Evolutionary conservation across 768 basidiomycete species (phyloP), one percentile per base, ranked within the genome.

Genomic region (Mycena capillaripes): DNA sequence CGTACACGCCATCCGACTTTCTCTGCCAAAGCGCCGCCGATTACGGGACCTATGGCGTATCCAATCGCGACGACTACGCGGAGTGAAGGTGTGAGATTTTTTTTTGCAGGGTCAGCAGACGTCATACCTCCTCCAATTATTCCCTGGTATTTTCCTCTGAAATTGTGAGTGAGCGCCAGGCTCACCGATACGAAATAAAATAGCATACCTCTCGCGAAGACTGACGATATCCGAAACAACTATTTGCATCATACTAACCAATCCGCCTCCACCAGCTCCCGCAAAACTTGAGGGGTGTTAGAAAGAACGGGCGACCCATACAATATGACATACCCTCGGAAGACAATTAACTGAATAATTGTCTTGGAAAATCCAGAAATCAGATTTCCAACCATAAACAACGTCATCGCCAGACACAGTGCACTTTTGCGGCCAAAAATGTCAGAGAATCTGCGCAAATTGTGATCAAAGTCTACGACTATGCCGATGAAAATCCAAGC

Each of bases 111-210:
- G 19, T 32, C 34, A 58, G 14, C 25, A 21, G 40, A 55, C 29
- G 16, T 16, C 73, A 7, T 36, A 69, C 74, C 74, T 6, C 86
- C 89, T 4, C 90, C 89, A 25, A 92, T 90, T 40, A 94, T 91
- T 1, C 93, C 93, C 75, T 93, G 92, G 76, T 93, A 95, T 81
- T 94, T 94, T 29, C 93, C 93, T 72, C 90, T 91, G 71, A 1
- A 44, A 12, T 19, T 34, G 3, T 19, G 29, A 38, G 17, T 21
- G 58, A 61, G 69, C 21, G 40, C 10, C 40, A 16, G 40, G 40
- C 55, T 38, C 42, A 19, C 66, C 23, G 17, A 48, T 42, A 12
- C 21, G 30, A 64, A 36, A 40, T 16, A 32, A 32, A 38, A 14
- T 1, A 9, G 21, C 83, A 32, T 60, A 89, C 91, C 91, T 84